A percentile compares a stretch with the other conserved stretches of the same genome.
These are phyloP conservation scores for Microglena sp. DNA, from an alignment of 139 green algal genomes.

Conservation along the genomic window DNA sequence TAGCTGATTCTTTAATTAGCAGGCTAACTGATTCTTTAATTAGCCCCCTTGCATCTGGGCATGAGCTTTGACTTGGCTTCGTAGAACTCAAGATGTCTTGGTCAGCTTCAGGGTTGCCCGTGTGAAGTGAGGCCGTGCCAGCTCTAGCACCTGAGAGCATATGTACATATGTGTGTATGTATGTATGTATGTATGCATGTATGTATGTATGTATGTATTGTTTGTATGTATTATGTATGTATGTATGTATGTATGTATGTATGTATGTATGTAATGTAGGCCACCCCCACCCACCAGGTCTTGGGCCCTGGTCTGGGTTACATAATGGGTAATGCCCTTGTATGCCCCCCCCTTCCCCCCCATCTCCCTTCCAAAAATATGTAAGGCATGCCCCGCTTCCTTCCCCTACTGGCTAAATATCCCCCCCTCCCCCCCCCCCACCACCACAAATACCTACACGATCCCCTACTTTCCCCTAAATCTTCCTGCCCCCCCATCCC, in stretches of 20 bases:
- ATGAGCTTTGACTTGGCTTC: conserved; percentile 57
- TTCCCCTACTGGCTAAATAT: no score
- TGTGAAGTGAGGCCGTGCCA: conserved; percentile 60
- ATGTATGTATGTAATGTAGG: no score
- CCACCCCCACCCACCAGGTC: neutral
- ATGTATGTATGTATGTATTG: neutral
- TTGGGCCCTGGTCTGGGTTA: neutral
- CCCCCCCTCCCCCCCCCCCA: no score
- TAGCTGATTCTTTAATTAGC: no score
- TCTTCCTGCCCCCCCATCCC: no score
- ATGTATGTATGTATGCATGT: neutral
- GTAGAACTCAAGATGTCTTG: conserved; percentile 82
- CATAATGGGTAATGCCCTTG: no score
- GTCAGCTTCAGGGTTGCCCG: conserved; percentile 71
- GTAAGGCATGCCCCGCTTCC: neutral
- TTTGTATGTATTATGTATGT: neutral
- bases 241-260: no score
- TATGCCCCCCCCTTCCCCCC: no score
- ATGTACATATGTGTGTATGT: neutral
- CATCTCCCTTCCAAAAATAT: neutral
- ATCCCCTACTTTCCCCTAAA: no score
- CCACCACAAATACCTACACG: no score
- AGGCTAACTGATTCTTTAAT: no score
- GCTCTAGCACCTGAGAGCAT: conserved; percentile 39
- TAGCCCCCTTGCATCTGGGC: conserved; percentile 1